These are phyloP conservation scores for Hyaloperonospora brassicae DNA, from an alignment of 352 stramenopile species.

Conservation along the genomic window DNA sequence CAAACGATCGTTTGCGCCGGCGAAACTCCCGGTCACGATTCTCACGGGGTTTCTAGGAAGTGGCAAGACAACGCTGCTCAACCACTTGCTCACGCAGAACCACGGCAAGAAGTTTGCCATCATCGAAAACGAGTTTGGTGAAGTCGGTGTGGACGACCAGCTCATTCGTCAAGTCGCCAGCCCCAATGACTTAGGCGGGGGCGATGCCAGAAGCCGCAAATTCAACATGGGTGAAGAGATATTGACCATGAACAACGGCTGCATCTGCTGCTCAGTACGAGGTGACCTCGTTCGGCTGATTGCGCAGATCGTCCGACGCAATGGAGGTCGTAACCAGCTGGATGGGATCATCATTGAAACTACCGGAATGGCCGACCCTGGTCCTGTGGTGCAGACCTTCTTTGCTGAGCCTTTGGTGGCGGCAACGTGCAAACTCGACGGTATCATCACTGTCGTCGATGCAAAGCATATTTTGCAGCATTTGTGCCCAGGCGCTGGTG, in stretches of 20 bases:
- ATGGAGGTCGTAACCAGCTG: slow-evolving; percentile 31
- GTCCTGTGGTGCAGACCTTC: slow-evolving; percentile 89
- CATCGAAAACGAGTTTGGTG: slow-evolving; percentile 96
- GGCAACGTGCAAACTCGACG: slow-evolving; percentile 78
- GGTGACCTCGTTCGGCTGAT: slow-evolving; percentile 61
- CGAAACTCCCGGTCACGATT: slow-evolving; percentile 78
- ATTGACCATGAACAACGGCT: slow-evolving; percentile 92
- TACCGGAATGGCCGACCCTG: slow-evolving; percentile 83
- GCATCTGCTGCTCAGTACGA: slow-evolving; percentile 94
- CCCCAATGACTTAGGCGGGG: slow-evolving; percentile 14
- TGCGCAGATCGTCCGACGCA: slow-evolving; percentile 50
- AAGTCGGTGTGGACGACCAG: slow-evolving; percentile 88
- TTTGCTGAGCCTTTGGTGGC: slow-evolving; percentile 87
- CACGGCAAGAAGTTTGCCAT: slow-evolving; percentile 91
- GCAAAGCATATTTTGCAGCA: slow-evolving; percentile 87
- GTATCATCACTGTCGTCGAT: slow-evolving; percentile 94
- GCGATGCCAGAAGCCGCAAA: slow-evolving; percentile 31
- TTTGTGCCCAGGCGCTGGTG: slow-evolving; percentile 45
- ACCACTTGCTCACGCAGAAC: slow-evolving; percentile 86
- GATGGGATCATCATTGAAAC: slow-evolving; percentile 87
- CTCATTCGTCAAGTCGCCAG: slow-evolving; percentile 43
- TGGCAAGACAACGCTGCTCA: slow-evolving; percentile 94
- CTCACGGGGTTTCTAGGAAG: slow-evolving; percentile 90
- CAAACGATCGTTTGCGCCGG: slow-evolving; percentile 23
- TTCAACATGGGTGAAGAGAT: slow-evolving; percentile 58